These are phyloP conservation scores for Fragaria ananassa DNA, from an alignment of 306 rosid species.

Conservation along the genomic window DNA sequence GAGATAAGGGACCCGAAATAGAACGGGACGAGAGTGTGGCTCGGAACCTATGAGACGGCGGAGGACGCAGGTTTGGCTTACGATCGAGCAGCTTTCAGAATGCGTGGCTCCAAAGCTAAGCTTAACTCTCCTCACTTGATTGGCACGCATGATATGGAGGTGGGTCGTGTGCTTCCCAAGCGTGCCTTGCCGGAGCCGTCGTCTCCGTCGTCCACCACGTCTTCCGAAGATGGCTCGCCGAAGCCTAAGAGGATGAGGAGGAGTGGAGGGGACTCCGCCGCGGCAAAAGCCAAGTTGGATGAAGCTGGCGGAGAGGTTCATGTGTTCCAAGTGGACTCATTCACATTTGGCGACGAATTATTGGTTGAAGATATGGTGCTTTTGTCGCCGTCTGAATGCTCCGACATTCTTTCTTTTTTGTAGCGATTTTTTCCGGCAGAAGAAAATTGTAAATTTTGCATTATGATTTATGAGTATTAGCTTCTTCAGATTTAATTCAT, in stretches of 20 bases:
- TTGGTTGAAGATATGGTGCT: background rate
- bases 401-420: background rate
- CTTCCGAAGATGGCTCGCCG: background rate
- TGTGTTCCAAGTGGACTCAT: background rate
- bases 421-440: background rate
- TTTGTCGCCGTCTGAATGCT: background rate
- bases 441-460: background rate
- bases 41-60: conserved; percentile 50
- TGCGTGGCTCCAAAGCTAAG: conserved; percentile 62
- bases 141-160: conserved; percentile 16
- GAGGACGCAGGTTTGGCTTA: conserved; percentile 57
- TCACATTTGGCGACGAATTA: background rate
- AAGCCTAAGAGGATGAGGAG: background rate
- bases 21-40: conserved; percentile 60
- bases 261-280: background rate
- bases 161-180: conserved; percentile 1
- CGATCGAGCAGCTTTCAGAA: conserved; percentile 54
- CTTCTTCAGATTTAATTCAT: background rate
- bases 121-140: conserved; percentile 57
- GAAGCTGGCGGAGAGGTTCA: background rate
- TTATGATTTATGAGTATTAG: background rate
- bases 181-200: conserved; percentile 2
- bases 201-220: background rate
- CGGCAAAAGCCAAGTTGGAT: background rate
- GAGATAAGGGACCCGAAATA: conserved; percentile 43